Evolutionary conservation across 441 rosid species (phyloP), one percentile per base, ranked within the genome.

Genomic region (Omphalea diandra): DNA sequence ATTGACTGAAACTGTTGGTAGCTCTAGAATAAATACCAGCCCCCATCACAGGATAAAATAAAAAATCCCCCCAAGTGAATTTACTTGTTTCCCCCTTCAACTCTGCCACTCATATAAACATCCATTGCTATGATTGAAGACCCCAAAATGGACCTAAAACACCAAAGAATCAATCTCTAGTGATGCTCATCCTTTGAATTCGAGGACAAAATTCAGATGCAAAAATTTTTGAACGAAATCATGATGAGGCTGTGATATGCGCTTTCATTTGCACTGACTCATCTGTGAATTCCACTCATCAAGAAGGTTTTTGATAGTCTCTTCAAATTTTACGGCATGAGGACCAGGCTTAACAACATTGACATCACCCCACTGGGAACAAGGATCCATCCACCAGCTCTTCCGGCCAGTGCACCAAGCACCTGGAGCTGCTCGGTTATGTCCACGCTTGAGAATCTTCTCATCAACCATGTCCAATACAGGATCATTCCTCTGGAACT

Each of bases 291-390:
- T 89, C 85, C 80, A 80, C 64, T 89, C 94, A 52, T 88, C 89
- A 0, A 90, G 84, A 71, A 87, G 87, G 75, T 85, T 85, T 41
- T 76, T 76, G n/a, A 94, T 76, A 5, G 89, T 83, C 50, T 85
- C 88, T 71, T 86, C 91, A 0, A 91, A 77, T 78, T 70, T 90
- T 80, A 82, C 86, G 0, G 91, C 90, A 65, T 83, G 91, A 61
- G 81, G 89, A 14, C 97, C 97, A 11, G 91, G 89, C 75, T 79
- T 91, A 38, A 87, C 76, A 7, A 88, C 76, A 49, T 90, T 91
- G 57, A 90, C 88, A 65, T 90, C 94, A 32, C 84, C 94, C 97
- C 98, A 90, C 31, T 83, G 92, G 11, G 93, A 82, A 82, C 97
- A 94, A 79, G 93, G 94, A 79, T 91, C 98, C 31, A 77, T 79